Percentiles rank a stretch among this genome's conserved stretches.
Evolutionary conservation across 257 asterid genomes (phyloP).

Genomic region (Paraleonurus japonicus): DNA sequence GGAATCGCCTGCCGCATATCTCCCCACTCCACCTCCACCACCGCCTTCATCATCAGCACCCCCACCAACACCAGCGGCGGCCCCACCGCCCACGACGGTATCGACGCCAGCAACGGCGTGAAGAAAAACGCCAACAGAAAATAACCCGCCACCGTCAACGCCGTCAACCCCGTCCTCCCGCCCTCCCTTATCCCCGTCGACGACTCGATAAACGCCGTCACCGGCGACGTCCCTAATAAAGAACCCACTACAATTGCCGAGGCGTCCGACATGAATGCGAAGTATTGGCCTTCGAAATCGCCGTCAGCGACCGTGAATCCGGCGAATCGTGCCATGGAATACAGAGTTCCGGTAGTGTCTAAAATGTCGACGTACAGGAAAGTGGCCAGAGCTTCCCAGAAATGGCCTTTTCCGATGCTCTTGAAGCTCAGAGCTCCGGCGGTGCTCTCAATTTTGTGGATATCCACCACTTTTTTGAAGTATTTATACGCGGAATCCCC

Average conservation of each 20-base stretch:
- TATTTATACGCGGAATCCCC: slow-evolving; percentile 54
- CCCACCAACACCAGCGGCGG: slow-evolving; percentile 94
- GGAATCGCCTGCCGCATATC: slow-evolving; percentile 95
- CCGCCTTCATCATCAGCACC: slow-evolving; percentile 94
- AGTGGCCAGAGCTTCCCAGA: slow-evolving; percentile 86
- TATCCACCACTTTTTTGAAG: slow-evolving; percentile 66
- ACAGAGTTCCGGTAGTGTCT: slow-evolving; percentile 85
- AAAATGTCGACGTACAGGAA: slow-evolving; percentile 81
- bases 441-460: slow-evolving; percentile 66
- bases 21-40: slow-evolving; percentile 88
- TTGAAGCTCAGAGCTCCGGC: slow-evolving; percentile 86
- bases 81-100: slow-evolving; percentile 98
- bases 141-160: slow-evolving; percentile 81
- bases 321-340: slow-evolving; percentile 90
- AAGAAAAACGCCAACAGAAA: slow-evolving; percentile 76
- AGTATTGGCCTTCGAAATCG: slow-evolving; percentile 85
- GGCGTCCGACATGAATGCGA: slow-evolving; percentile 94
- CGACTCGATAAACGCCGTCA: slow-evolving; percentile 81
- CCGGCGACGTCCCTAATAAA: slow-evolving; percentile 87
- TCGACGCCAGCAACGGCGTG: slow-evolving; percentile 91
- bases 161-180: slow-evolving; percentile 90
- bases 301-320: slow-evolving; percentile 69
- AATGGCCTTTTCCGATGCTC: slow-evolving; percentile 51
- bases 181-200: slow-evolving; percentile 96
- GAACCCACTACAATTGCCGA: slow-evolving; percentile 78